phyloP scores from a whole-genome alignment of 345 rosid species.

The Turritis glabra region DNA sequence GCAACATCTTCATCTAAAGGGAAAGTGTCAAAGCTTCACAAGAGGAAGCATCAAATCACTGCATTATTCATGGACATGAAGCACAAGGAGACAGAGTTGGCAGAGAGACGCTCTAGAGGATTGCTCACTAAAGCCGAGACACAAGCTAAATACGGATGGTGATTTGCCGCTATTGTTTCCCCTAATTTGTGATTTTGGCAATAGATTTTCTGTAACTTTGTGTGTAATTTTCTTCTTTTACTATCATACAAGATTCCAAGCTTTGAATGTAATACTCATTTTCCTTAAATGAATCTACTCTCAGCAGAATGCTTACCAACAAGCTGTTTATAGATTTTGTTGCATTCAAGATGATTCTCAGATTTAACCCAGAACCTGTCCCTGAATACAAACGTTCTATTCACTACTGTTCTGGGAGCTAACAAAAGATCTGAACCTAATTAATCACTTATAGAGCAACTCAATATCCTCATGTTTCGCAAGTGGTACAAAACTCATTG shows the following conservation, averaged over 20 bases:
- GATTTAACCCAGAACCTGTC: background rate
- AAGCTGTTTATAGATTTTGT: background rate
- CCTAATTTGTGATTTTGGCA: background rate
- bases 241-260: constrained; percentile 10
- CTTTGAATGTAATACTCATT: constrained; percentile 20
- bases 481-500: background rate
- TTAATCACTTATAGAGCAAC: background rate
- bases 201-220: constrained; percentile 15
- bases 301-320: constrained; percentile 8
- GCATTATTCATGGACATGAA: constrained; percentile 75
- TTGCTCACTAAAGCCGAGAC: constrained; percentile 87
- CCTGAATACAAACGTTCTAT: background rate
- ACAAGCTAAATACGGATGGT: constrained; percentile 94
- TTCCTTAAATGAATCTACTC: constrained; percentile 3
- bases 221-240: background rate
- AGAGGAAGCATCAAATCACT: constrained; percentile 97
- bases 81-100: constrained; percentile 80
- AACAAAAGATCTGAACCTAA: constrained; percentile 25
- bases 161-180: constrained; percentile 33
- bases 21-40: constrained; percentile 87
- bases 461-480: background rate
- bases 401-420: constrained; percentile 27
- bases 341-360: constrained; percentile 11
- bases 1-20: constrained; percentile 64
- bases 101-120: constrained; percentile 86